A percentile compares a stretch with the other conserved stretches of the same genome.
Evolutionary conservation across 2,329 filamentous ascomycete genomes (phyloP).

Genomic region (Cladosporium sp.): DNA sequence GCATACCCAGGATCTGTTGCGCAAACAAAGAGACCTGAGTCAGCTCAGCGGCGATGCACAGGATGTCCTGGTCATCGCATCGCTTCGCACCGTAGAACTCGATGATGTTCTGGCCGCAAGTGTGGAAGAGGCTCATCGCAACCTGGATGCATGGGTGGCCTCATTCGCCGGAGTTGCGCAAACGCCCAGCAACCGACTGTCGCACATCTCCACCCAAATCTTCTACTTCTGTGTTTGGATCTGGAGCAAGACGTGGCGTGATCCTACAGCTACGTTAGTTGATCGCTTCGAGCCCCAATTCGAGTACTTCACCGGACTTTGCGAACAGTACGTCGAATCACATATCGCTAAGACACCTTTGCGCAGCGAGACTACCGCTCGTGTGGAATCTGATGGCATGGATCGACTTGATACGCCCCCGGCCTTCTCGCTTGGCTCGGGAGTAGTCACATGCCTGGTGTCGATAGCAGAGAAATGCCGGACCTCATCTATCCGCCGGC

Average conservation of each 20-base stretch:
- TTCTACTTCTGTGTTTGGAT: conserved; percentile 20
- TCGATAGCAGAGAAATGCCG: conserved; percentile 18
- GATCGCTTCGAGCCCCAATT: conserved; percentile 20
- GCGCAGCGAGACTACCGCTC: background rate
- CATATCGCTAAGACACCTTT: conserved; percentile 1
- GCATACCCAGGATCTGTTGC: background rate
- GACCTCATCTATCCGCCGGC: conserved; percentile 18
- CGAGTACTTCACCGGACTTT: conserved; percentile 11
- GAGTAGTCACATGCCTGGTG: conserved; percentile 13
- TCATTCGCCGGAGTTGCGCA: background rate
- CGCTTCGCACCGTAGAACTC: background rate
- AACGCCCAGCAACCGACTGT: background rate
- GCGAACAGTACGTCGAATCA: conserved; percentile 15
- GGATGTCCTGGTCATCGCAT: background rate
- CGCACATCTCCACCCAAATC: conserved; percentile 5
- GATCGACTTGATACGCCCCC: background rate
- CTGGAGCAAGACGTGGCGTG: conserved; percentile 13
- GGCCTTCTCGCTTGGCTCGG: conserved; percentile 9
- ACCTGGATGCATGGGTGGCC: background rate
- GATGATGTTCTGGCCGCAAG: background rate
- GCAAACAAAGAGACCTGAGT: background rate
- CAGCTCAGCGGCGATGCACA: background rate
- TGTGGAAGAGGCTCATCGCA: background rate
- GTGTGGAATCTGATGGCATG: background rate
- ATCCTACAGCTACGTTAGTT: conserved; percentile 10